These are phyloP conservation scores for Citrus mangshanensis DNA, from an alignment of 345 rosid genomes.

Conservation along the genomic window DNA sequence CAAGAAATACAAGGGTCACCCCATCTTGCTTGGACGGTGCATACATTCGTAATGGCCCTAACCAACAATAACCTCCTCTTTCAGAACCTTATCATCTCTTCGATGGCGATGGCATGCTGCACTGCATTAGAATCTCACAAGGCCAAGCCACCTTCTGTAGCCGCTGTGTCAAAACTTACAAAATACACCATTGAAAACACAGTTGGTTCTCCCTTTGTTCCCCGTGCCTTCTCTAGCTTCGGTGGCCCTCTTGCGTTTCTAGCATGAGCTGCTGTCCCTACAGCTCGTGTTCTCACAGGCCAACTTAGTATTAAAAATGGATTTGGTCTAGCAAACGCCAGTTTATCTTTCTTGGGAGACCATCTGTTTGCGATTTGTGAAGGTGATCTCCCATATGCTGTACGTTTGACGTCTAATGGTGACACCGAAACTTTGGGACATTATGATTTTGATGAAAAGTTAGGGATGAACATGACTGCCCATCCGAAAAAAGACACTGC, in stretches of 20 bases:
- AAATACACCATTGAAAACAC: constrained; percentile 36
- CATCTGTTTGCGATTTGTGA: constrained; percentile 50
- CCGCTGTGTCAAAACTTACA: constrained; percentile 50
- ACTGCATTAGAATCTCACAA: constrained; percentile 36
- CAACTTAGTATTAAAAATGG: constrained; percentile 48
- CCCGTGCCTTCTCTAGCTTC: constrained; percentile 52
- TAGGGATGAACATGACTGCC: constrained; percentile 57
- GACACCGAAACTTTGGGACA: constrained; percentile 42
- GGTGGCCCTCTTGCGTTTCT: constrained; percentile 42
- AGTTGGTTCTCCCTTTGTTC: constrained; percentile 38
- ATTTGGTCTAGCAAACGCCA: constrained; percentile 35
- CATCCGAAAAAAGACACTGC: constrained; percentile 52
- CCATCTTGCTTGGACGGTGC: constrained; percentile 57
- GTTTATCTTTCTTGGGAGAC: constrained; percentile 47
- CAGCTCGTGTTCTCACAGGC: constrained; percentile 39
- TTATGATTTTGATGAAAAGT: constrained; percentile 43
- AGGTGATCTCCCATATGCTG: constrained; percentile 50
- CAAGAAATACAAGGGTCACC: constrained; percentile 39
- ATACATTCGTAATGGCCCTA: constrained; percentile 62
- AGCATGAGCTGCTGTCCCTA: constrained; percentile 43
- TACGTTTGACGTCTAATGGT: constrained; percentile 38
- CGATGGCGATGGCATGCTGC: constrained; percentile 69
- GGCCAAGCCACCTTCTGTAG: constrained; percentile 48
- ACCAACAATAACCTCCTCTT: constrained; percentile 57
- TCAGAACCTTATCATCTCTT: constrained; percentile 52